Conservation (phyloP, 139 green algal species). For the Coelastrella sp. region DNA sequence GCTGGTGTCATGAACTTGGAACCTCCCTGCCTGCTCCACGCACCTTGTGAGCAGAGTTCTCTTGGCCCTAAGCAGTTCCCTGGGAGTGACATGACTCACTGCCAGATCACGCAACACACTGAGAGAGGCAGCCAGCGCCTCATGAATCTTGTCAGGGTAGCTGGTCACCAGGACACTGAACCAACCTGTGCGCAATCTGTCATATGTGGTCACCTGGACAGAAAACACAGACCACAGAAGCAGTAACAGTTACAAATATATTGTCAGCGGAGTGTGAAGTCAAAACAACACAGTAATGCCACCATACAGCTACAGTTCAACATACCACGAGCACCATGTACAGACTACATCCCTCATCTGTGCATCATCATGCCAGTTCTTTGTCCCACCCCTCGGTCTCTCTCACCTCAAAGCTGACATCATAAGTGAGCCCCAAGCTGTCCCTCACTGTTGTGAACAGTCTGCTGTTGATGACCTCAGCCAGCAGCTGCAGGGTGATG, state of each 20-base stretch:
- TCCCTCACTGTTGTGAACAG: slow-evolving; percentile 98
- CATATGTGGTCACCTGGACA: slow-evolving; percentile 67
- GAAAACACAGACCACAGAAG: no score
- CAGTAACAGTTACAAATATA: background rate
- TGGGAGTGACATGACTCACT: slow-evolving; percentile 68
- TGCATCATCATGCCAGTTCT: no score
- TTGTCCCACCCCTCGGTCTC: no score
- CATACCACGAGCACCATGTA: no score
- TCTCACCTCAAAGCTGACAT: slow-evolving; percentile 96
- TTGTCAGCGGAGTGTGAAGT: background rate
- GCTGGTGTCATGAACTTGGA: no score
- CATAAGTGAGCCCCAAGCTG: slow-evolving; percentile 97
- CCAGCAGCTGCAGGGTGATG: slow-evolving; percentile 73
- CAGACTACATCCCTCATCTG: no score
- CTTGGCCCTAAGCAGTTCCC: slow-evolving; percentile 74
- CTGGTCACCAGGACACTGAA: slow-evolving; percentile 94
- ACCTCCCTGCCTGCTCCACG: background rate
- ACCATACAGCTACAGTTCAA: no score
- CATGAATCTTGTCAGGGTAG: slow-evolving; percentile 95
- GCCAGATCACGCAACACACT: slow-evolving; percentile 81
- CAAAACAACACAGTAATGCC: background rate
- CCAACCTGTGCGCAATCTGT: slow-evolving; percentile 75
- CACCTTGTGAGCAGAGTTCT: slow-evolving; percentile 48
- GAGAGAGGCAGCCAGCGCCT: slow-evolving; percentile 89
- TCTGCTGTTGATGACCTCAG: slow-evolving; percentile 92